Conservation (phyloP, 306 rosid genomes). For the Vigna trinervia region DNA sequence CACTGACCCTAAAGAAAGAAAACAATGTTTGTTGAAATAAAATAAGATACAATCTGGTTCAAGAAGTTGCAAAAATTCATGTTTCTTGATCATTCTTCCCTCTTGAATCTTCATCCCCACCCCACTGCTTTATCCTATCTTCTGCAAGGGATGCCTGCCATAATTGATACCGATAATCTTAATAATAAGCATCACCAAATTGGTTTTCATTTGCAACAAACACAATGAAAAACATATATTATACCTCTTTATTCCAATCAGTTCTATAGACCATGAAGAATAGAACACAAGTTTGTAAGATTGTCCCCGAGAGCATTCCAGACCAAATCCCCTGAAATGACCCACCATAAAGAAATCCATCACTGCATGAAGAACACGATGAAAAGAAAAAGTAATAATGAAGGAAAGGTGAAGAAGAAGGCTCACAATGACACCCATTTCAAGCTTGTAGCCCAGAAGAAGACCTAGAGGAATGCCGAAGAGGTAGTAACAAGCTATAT, state of each 20-base stretch:
- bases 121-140: slow-evolving; percentile 48
- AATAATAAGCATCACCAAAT: neutral
- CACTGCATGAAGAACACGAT: no score
- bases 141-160: slow-evolving; percentile 54
- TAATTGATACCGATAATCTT: neutral
- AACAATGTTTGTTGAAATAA: neutral
- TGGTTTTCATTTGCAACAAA: neutral
- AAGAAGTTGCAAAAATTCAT: slow-evolving; percentile 16
- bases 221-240: neutral
- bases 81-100: neutral
- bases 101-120: slow-evolving; percentile 38
- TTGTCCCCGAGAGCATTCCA: slow-evolving; percentile 73
- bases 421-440: slow-evolving; percentile 63
- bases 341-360: neutral
- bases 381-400: no score
- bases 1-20: neutral
- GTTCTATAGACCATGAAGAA: slow-evolving; percentile 63
- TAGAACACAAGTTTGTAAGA: slow-evolving; percentile 71
- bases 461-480: slow-evolving; percentile 85
- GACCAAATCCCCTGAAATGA: slow-evolving; percentile 77
- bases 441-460: slow-evolving; percentile 56
- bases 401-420: neutral
- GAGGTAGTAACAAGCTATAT: slow-evolving; percentile 71
- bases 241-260: slow-evolving; percentile 83
- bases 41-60: neutral